Percentiles rank a stretch among this genome's conserved stretches.
Evolutionary conservation across 768 basidiomycete genomes (phyloP).

Genomic region (Gloeostereum incarnatum): DNA sequence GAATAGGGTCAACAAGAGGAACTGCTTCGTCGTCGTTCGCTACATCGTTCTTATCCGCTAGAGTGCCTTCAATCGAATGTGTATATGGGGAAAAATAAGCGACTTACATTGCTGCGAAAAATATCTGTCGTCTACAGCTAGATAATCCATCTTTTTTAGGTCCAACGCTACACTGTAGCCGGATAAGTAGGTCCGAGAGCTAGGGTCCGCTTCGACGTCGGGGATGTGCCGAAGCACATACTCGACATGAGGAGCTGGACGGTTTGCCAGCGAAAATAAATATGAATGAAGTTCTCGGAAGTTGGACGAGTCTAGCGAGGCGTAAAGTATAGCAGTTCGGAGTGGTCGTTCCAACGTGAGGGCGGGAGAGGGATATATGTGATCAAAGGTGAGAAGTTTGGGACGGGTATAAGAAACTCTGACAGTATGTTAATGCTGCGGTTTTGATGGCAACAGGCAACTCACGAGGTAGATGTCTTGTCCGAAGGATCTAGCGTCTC

Average conservation of each 20-base stretch:
- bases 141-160: slow-evolving; percentile 95
- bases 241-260: slow-evolving; percentile 40
- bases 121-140: slow-evolving; percentile 83
- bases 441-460: neutral
- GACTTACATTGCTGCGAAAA: slow-evolving; percentile 15
- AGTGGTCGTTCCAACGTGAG: slow-evolving; percentile 35
- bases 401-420: slow-evolving; percentile 28
- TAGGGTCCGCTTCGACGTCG: slow-evolving; percentile 16
- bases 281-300: slow-evolving; percentile 66
- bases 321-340: slow-evolving; percentile 74
- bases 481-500: slow-evolving; percentile 36
- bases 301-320: slow-evolving; percentile 49
- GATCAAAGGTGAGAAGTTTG: slow-evolving; percentile 67
- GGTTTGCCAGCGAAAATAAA: slow-evolving; percentile 41
- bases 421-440: neutral
- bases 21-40: slow-evolving; percentile 16
- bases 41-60: too few species aligned
- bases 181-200: slow-evolving; percentile 42
- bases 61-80: too few species aligned
- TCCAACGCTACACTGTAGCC: slow-evolving; percentile 92
- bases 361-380: slow-evolving; percentile 47
- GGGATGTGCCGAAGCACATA: slow-evolving; percentile 73
- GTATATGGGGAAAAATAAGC: slow-evolving; percentile 7
- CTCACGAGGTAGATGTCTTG: slow-evolving; percentile 20
- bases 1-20: slow-evolving; percentile 19